These are phyloP conservation scores for Telfairia occidentalis DNA, from an alignment of 331 rosid genomes.

Conservation along the genomic window DNA sequence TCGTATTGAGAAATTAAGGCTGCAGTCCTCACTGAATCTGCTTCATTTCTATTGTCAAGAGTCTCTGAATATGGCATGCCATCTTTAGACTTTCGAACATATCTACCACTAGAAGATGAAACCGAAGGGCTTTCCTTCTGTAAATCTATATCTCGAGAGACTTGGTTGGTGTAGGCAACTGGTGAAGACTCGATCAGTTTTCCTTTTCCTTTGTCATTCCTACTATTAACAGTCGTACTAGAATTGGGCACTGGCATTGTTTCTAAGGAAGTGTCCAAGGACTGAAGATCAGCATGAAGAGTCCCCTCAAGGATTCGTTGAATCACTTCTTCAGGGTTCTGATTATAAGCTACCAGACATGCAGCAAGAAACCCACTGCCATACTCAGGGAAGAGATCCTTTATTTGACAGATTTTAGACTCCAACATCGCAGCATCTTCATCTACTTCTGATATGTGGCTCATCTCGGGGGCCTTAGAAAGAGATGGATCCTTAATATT, in stretches of 20 bases:
- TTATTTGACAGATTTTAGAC: slow-evolving; percentile 86
- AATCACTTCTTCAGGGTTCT: slow-evolving; percentile 89
- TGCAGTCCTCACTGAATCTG: slow-evolving; percentile 37
- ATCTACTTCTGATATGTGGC: slow-evolving; percentile 34
- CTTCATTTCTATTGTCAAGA: slow-evolving; percentile 40
- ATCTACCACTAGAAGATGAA: slow-evolving; percentile 65
- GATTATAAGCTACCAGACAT: slow-evolving; percentile 86
- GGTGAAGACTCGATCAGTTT: slow-evolving; percentile 43
- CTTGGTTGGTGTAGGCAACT: slow-evolving; percentile 18
- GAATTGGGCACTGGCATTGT: slow-evolving; percentile 44
- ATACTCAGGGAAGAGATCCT: slow-evolving; percentile 85
- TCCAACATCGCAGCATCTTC: slow-evolving; percentile 66
- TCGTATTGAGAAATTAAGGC: slow-evolving; percentile 58
- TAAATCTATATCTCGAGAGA: slow-evolving; percentile 27
- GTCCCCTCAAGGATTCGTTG: slow-evolving; percentile 90
- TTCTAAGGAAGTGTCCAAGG: slow-evolving; percentile 60
- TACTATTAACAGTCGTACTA: slow-evolving; percentile 12
- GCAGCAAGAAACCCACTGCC: slow-evolving; percentile 80
- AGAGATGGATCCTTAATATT: slow-evolving; percentile 23
- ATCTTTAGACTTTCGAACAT: slow-evolving; percentile 55
- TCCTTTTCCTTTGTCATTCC: slow-evolving; percentile 82
- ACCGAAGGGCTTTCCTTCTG: slow-evolving; percentile 26
- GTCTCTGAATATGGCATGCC: slow-evolving; percentile 29
- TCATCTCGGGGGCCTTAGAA: slow-evolving; percentile 16
- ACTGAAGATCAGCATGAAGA: slow-evolving; percentile 67